Base-by-base conservation (phyloP, 2,329 filamentous ascomycete genomes). In the Penicillium paneum region DNA sequence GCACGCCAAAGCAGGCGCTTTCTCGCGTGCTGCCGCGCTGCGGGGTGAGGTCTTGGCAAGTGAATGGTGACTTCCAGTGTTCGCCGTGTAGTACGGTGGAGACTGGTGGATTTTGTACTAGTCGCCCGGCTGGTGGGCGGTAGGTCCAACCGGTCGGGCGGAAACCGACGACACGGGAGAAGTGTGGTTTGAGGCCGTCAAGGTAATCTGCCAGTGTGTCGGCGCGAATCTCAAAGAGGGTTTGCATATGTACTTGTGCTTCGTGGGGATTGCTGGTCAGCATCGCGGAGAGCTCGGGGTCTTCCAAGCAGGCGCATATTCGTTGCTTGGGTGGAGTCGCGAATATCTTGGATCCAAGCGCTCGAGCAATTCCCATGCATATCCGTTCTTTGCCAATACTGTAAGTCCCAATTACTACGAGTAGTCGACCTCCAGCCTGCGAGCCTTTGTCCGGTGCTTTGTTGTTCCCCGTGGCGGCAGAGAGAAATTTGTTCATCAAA, bases 311-410 rank as follows among this genome's bases (percentile, higher is more conserved):
- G 21, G 83, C 81, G 74, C 91, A 92, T 26, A 97, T 90, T 59
- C 86, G 85, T 70, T 91, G 88, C 75, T 99, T 99, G 49, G 82
- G 80, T 0, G 91, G 79, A 1, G 90, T 85, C 0, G 93, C 93
- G 67, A 88, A 99, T 58, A 99, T 97, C 68, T 96, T 96, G 63
- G 87, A 90, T 36, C 85, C 80, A 2, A 99, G 79, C 0, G 92
- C 92, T 64, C 87, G 84, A 4, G 94, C 94, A 60, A 99, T 96
- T 40, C 91, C 92, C 31, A 96, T 80, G 70, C 93, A 97, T 61
- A 99, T 92, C 38, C 92, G 88, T 73, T 99, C 94, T 75, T 99
- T 99, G 67, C 94, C 94, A 66, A 99, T 99, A 64, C 89, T 95
- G 75, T 99, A 99, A 0, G 94, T 99, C 41, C 94, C 94, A 57